phyloP scores from a whole-genome alignment of 352 stramenopile species.

The Phytopythium mirpurense region DNA sequence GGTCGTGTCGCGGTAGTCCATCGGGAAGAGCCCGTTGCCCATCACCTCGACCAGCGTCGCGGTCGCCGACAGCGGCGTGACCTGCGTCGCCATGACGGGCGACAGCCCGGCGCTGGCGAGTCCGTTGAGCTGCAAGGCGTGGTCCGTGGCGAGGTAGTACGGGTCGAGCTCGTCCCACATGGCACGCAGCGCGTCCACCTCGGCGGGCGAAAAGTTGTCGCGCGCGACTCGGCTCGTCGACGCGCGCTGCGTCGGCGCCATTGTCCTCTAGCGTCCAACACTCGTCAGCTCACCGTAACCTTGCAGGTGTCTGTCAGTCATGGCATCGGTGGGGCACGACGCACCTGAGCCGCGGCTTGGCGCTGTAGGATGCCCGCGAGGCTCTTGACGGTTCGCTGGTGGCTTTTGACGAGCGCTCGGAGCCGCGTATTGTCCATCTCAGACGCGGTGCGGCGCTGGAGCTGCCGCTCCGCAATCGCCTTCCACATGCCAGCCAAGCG shows the following conservation, averaged over 20 bases:
- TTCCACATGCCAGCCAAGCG: background rate
- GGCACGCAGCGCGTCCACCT: background rate
- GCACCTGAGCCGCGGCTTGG: background rate
- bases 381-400: slow-evolving; percentile 1
- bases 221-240: background rate
- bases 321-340: background rate
- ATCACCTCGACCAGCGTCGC: background rate
- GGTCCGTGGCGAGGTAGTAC: slow-evolving; percentile 4
- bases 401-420: background rate
- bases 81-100: background rate
- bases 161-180: background rate
- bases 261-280: no score
- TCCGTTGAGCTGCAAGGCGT: slow-evolving; percentile 4
- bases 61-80: slow-evolving; percentile 2
- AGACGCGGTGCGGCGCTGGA: background rate
- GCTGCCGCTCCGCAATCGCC: slow-evolving; percentile 1
- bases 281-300: no score
- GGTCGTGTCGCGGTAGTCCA: background rate
- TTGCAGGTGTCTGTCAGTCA: no score
- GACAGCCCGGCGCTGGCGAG: background rate
- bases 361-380: slow-evolving; percentile 1
- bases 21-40: background rate
- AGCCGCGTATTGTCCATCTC: slow-evolving; percentile 6
- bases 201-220: background rate
- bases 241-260: background rate